Conservation (phyloP, 192 early-diverging fungal species). For the Coemansia sp. region DNA sequence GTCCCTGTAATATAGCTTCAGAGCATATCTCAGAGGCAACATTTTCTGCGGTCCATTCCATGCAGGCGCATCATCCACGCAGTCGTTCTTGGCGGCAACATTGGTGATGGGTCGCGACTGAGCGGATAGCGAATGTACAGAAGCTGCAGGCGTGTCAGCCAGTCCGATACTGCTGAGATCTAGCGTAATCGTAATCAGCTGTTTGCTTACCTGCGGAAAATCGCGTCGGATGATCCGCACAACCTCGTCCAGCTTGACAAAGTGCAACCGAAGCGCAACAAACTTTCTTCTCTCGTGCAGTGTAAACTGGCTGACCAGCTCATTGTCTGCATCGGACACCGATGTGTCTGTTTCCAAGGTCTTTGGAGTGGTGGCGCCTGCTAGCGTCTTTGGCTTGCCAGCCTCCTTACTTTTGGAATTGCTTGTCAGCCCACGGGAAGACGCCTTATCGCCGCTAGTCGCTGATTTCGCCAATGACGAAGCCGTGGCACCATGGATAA, state of each 20-base stretch:
- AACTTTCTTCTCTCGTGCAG: conserved; percentile 66
- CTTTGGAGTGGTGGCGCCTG: background rate
- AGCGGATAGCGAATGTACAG: background rate
- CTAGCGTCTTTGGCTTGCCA: background rate
- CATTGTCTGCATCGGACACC: conserved; percentile 12
- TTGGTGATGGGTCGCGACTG: conserved; percentile 15
- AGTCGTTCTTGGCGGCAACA: background rate
- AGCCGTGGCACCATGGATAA: conserved; percentile 28
- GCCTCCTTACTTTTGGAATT: background rate
- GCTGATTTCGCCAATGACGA: background rate
- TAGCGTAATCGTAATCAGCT: conserved; percentile 66
- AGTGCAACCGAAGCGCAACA: conserved; percentile 60
- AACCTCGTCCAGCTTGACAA: conserved; percentile 66
- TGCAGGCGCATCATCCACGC: conserved; percentile 6
- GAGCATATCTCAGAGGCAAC: conserved; percentile 44
- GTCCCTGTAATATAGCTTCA: conserved; percentile 43
- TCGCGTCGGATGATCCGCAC: conserved; percentile 62
- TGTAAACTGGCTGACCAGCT: conserved; percentile 43
- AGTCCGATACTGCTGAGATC: conserved; percentile 56
- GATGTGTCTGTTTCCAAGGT: background rate
- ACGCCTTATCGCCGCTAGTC: background rate
- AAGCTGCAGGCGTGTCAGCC: background rate
- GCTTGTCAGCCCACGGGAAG: background rate
- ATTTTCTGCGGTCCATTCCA: conserved; percentile 48
- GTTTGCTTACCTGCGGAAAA: conserved; percentile 64